Base-by-base conservation (phyloP, 2,329 filamentous ascomycete species). In the Pestalotiopsis sp. region DNA sequence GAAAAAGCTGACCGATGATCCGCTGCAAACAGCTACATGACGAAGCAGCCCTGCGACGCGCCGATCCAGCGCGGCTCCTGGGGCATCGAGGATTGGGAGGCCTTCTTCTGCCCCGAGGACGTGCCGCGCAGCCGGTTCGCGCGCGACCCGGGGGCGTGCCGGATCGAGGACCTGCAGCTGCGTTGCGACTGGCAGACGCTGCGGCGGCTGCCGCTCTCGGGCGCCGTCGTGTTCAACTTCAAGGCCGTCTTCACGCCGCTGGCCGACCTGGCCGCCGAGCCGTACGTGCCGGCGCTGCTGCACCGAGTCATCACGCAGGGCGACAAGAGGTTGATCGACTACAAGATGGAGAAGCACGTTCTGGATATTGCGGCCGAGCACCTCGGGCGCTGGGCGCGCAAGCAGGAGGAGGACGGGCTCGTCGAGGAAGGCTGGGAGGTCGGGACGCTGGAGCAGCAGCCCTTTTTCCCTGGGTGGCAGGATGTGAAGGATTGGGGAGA, bases 161-260 rank as follows among this genome's bases (percentile, higher is more conserved):
- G 80, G 0, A 76, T 89, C 2, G 84, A 87, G 0, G 87, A 92
- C 41, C 83, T 92, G 71, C 83, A 91, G 70, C 82, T 97, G 1
- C 88, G 94, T 4, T 93, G 96, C 1, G 94, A 97, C 78, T 97
- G 93, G 93, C 94, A 97, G 80, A 97, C 94, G 0, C 82, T 97
- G 4, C 89, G 94, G 1, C 88, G 94, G 2, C 81, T 97, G 0
- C 93, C 94, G 0, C 83, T 97, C 0, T 94, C 91, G 0, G 93
- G 88, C 0, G 91, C 87, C 0, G 83, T 97, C 1, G 87, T 94
- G 0, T 97, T 97, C 83, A 97, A 96, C 78, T 97, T 95, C 87
- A 97, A 95, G 76, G 93, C 92, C 0, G 79, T 96, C 0, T 97
- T 97, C 79, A 96, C 93, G 0, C 92, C 92, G 0, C 78, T 97